Percentiles rank a stretch among this genome's conserved stretches.
phyloP scores from a whole-genome alignment of 805 yeast species.

The Komagataella kurtzmanii region DNA sequence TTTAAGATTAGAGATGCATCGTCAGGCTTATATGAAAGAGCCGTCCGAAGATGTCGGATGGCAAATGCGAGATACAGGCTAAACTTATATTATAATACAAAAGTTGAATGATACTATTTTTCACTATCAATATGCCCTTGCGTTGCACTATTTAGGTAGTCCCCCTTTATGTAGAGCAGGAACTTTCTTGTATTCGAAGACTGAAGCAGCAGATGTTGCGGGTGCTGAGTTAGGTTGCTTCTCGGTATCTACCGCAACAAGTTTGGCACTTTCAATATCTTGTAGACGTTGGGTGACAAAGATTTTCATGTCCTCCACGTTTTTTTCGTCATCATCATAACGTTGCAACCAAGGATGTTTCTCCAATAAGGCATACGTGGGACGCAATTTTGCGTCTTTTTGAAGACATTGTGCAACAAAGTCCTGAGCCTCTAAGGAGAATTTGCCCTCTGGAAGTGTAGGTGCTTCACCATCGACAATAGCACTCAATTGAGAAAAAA shows the following conservation, averaged over 20 bases:
- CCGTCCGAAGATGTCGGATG: background rate
- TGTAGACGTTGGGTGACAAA: constrained; percentile 22
- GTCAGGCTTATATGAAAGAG: background rate
- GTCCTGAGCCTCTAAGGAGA: constrained; percentile 63
- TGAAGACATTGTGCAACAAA: constrained; percentile 70
- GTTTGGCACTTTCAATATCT: constrained; percentile 4
- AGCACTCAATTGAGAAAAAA: constrained; percentile 87
- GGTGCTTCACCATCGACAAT: constrained; percentile 96
- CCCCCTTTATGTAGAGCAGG: constrained; percentile 12
- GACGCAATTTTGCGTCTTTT: constrained; percentile 72
- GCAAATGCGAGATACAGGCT: background rate
- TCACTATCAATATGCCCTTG: background rate
- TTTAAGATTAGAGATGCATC: background rate
- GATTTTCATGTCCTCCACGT: constrained; percentile 13
- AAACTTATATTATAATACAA: background rate
- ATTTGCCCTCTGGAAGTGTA: constrained; percentile 46
- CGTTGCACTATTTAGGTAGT: background rate
- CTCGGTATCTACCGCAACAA: constrained; percentile 9
- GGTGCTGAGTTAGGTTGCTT: constrained; percentile 6
- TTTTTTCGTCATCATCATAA: constrained; percentile 22
- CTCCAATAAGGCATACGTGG: constrained; percentile 63
- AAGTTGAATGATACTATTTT: background rate
- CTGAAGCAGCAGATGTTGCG: background rate
- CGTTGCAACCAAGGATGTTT: constrained; percentile 74
- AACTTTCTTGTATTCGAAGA: constrained; percentile 3